Conservation (phyloP, 352 stramenopile species). For the Saprolegnia parasitica region DNA sequence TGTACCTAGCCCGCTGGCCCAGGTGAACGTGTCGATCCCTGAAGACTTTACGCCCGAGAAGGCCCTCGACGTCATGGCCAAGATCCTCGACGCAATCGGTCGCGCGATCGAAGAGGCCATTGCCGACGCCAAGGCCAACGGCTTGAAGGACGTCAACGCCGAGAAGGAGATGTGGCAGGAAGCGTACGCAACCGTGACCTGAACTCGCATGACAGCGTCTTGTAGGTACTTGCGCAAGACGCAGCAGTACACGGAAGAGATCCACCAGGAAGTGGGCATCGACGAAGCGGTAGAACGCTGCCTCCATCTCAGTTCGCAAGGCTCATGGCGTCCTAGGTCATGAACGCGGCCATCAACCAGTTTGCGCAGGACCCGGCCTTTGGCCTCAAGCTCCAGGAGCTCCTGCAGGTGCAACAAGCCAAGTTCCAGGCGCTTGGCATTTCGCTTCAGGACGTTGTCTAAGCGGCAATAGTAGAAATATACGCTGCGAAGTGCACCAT, state of each 20-base stretch:
- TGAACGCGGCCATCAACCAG: slow-evolving; percentile 24
- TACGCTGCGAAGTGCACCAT: neutral
- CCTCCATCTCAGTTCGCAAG: neutral
- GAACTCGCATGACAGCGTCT: neutral
- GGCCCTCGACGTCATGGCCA: slow-evolving; percentile 56
- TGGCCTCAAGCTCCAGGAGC: slow-evolving; percentile 10
- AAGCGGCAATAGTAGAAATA: neutral
- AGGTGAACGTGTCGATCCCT: slow-evolving; percentile 35
- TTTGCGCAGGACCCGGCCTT: slow-evolving; percentile 24
- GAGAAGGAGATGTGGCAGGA: slow-evolving; percentile 27
- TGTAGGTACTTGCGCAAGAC: slow-evolving; percentile 28
- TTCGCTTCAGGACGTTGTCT: slow-evolving; percentile 8
- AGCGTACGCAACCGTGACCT: neutral
- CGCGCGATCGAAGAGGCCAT: slow-evolving; percentile 76
- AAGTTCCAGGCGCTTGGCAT: slow-evolving; percentile 25
- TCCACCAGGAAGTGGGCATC: slow-evolving; percentile 19
- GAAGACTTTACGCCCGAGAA: slow-evolving; percentile 64
- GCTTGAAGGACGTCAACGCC: slow-evolving; percentile 50
- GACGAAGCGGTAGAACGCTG: neutral
- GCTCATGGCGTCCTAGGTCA: slow-evolving; percentile 6
- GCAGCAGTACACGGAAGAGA: slow-evolving; percentile 9
- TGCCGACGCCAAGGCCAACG: slow-evolving; percentile 54
- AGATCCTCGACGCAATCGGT: slow-evolving; percentile 70
- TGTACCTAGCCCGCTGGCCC: slow-evolving; percentile 2
- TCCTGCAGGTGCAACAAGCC: slow-evolving; percentile 21